Evolutionary conservation across 2,329 filamentous ascomycete species (phyloP).

Genomic region (Apiospora malaysiana): DNA sequence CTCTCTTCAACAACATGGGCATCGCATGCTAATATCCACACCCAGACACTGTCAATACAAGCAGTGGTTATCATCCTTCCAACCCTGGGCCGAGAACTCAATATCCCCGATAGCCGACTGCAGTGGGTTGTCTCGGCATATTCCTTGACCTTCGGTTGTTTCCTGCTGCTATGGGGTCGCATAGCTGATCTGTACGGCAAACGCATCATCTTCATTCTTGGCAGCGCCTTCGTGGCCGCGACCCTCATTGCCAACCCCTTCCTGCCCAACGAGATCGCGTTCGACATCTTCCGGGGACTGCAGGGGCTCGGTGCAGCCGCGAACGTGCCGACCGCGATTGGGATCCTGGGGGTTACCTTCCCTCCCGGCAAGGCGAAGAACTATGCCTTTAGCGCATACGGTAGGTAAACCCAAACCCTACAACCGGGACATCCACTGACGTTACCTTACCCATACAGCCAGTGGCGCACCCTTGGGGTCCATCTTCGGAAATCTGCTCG

Average conservation of each 20-base stretch:
- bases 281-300: constrained; percentile 69
- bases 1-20: not conserved
- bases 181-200: constrained; percentile 72
- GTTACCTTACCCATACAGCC: constrained; percentile 41
- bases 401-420: constrained; percentile 38
- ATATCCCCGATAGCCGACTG: constrained; percentile 62
- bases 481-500: constrained; percentile 68
- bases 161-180: constrained; percentile 70
- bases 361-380: constrained; percentile 72
- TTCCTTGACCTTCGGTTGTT: constrained; percentile 69
- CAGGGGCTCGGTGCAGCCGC: constrained; percentile 72
- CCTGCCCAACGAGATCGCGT: constrained; percentile 69
- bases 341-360: constrained; percentile 72
- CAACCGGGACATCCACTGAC: not conserved
- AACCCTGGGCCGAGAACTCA: constrained; percentile 61
- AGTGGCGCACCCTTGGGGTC: constrained; percentile 69
- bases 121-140: constrained; percentile 74
- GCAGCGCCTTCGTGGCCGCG: constrained; percentile 66
- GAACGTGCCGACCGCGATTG: constrained; percentile 74
- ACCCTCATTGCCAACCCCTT: constrained; percentile 68
- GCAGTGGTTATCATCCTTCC: constrained; percentile 67
- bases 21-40: constrained; percentile 23
- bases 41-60: constrained; percentile 61
- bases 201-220: constrained; percentile 67
- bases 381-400: constrained; percentile 71